phyloP scores from a whole-genome alignment of 768 basidiomycete genomes.

The Guyanaporus albipodus region DNA sequence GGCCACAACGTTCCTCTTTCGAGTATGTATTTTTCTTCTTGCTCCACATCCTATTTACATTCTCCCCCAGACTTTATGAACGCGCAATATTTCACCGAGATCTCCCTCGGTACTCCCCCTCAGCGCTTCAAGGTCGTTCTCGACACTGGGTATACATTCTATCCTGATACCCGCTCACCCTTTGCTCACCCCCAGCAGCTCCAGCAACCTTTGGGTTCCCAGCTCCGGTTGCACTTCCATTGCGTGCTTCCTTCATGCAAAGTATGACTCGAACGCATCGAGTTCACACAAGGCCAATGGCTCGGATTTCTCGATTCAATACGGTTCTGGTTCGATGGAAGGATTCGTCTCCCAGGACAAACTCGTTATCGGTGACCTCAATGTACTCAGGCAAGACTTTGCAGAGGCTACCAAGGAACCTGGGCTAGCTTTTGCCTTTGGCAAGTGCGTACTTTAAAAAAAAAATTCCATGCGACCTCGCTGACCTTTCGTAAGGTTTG shows the following conservation, averaged over 20 bases:
- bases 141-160: constrained; percentile 68
- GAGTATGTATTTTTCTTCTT: constrained; percentile 37
- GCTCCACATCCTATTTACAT: not conserved
- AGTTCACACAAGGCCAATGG: constrained; percentile 90
- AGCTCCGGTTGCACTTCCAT: constrained; percentile 78
- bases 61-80: constrained; percentile 83
- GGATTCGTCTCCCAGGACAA: constrained; percentile 88
- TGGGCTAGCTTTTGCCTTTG: constrained; percentile 95
- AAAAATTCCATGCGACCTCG: not conserved
- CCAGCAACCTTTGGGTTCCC: constrained; percentile 94
- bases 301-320: constrained; percentile 82
- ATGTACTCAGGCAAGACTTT: constrained; percentile 74
- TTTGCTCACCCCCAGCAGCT: constrained; percentile 39
- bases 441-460: constrained; percentile 56
- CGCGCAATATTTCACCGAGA: constrained; percentile 94
- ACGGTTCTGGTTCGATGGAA: constrained; percentile 95
- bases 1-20: constrained; percentile 87
- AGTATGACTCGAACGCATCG: constrained; percentile 80
- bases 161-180: constrained; percentile 18
- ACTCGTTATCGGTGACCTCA: constrained; percentile 78
- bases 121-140: constrained; percentile 93
- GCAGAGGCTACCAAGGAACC: constrained; percentile 96
- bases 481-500: constrained; percentile 56
- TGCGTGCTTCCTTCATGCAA: constrained; percentile 90
- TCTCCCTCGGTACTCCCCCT: constrained; percentile 76